phyloP scores from a whole-genome alignment of 306 rosid genomes.

The Cicer chorassanicum region DNA sequence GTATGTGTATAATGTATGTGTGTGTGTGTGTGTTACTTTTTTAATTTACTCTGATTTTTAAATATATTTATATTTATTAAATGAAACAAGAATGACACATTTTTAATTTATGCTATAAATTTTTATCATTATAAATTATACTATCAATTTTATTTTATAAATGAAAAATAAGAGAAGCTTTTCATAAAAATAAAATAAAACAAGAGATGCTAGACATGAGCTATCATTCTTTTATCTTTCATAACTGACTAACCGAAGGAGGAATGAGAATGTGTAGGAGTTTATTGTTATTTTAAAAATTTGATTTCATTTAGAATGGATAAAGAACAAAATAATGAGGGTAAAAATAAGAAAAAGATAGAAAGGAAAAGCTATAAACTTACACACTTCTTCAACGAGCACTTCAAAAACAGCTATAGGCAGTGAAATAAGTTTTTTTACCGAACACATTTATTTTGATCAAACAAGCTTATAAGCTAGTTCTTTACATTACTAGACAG shows the following conservation, averaged over 20 bases:
- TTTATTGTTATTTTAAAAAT: too few relatives aligned
- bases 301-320: too few relatives aligned
- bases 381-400: not conserved
- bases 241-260: too few relatives aligned
- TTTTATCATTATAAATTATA: not conserved
- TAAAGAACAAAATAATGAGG: not conserved
- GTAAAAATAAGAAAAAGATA: not conserved
- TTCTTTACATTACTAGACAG: not conserved
- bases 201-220: too few relatives aligned
- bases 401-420: not conserved
- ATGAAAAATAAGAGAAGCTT: too few relatives aligned
- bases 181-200: too few relatives aligned
- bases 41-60: not conserved
- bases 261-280: too few relatives aligned
- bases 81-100: not conserved
- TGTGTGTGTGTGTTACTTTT: not conserved
- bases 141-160: not conserved
- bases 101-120: not conserved
- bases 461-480: slow-evolving; percentile 2
- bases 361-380: not conserved
- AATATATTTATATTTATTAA: not conserved
- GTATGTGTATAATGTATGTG: not conserved
- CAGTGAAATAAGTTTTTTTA: not conserved
- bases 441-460: not conserved
- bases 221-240: too few relatives aligned